Conservation (phyloP, 2,329 filamentous ascomycete genomes). For the Fusarium sp. region DNA sequence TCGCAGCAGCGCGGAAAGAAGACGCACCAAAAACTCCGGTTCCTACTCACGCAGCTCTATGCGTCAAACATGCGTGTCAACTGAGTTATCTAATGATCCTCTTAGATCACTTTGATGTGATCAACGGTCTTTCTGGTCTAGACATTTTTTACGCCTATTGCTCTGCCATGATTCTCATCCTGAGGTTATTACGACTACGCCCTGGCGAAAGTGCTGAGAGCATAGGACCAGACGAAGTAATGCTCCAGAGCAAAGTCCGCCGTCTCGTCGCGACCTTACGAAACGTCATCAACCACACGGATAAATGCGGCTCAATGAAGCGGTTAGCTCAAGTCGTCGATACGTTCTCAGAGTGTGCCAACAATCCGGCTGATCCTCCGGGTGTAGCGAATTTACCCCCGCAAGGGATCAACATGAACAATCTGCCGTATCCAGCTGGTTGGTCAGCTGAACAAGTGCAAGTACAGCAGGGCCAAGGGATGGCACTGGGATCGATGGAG, state of each 20-base stretch:
- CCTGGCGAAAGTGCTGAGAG: not conserved
- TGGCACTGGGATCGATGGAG: slow-evolving; percentile 24
- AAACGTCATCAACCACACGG: slow-evolving; percentile 31
- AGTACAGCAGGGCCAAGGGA: not conserved
- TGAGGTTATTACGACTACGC: slow-evolving; percentile 15
- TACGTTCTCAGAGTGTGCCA: slow-evolving; percentile 41
- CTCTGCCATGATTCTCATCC: slow-evolving; percentile 43
- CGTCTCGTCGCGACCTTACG: slow-evolving; percentile 20
- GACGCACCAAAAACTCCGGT: not conserved
- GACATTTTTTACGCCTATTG: slow-evolving; percentile 51
- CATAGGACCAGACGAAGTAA: not conserved
- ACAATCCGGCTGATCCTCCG: slow-evolving; percentile 9
- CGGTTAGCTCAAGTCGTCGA: slow-evolving; percentile 42
- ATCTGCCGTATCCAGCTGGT: not conserved
- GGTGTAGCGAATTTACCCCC: not conserved
- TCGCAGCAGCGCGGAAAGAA: slow-evolving; percentile 14
- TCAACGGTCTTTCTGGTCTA: slow-evolving; percentile 48
- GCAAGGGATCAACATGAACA: slow-evolving; percentile 2
- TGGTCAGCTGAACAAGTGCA: slow-evolving; percentile 7
- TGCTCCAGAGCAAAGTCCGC: slow-evolving; percentile 16
- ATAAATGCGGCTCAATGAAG: slow-evolving; percentile 46
- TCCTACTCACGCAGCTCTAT: slow-evolving; percentile 3
- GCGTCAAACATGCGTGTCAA: slow-evolving; percentile 46
- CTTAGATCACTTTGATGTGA: slow-evolving; percentile 44
- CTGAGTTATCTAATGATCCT: slow-evolving; percentile 46